phyloP scores from a whole-genome alignment of 2,329 filamentous ascomycete species.

The Trichophyton mentagrophytes region DNA sequence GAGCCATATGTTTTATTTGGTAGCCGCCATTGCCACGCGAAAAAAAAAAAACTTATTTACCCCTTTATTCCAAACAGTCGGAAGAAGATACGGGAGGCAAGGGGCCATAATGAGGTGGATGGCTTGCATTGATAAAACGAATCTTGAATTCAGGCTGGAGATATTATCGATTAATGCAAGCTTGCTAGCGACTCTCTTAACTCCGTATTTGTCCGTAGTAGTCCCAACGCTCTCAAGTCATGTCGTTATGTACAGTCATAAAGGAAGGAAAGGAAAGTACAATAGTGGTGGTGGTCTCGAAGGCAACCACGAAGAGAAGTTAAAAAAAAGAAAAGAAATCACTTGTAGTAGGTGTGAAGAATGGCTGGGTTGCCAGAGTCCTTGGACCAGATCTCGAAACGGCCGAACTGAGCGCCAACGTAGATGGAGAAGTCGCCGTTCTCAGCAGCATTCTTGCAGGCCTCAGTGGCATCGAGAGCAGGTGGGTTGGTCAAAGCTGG shows the following conservation, averaged over 20 bases:
- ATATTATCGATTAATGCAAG: not conserved
- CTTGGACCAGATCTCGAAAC: conserved; percentile 6
- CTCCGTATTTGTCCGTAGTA: not conserved
- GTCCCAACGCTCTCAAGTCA: not conserved
- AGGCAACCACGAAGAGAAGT: not conserved
- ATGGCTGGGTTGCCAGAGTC: conserved; percentile 5
- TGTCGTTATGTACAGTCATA: not conserved
- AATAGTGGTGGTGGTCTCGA: no score
- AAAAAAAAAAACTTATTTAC: not conserved
- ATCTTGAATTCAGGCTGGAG: not conserved
- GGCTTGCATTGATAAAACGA: not conserved
- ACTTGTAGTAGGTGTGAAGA: conserved; percentile 1
- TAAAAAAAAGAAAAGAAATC: not conserved
- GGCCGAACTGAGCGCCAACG: not conserved
- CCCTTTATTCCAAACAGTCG: not conserved
- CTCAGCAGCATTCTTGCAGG: not conserved
- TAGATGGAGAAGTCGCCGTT: conserved; percentile 3
- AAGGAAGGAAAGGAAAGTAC: not conserved
- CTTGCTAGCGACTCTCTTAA: not conserved
- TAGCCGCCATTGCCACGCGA: not conserved
- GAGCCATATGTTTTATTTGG: not conserved
- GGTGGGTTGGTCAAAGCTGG: not conserved
- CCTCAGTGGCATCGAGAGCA: conserved; percentile 2
- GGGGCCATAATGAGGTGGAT: not conserved
- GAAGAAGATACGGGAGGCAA: not conserved